phyloP scores from a whole-genome alignment of 352 stramenopile genomes.

The Phytophthora niederhauseri region DNA sequence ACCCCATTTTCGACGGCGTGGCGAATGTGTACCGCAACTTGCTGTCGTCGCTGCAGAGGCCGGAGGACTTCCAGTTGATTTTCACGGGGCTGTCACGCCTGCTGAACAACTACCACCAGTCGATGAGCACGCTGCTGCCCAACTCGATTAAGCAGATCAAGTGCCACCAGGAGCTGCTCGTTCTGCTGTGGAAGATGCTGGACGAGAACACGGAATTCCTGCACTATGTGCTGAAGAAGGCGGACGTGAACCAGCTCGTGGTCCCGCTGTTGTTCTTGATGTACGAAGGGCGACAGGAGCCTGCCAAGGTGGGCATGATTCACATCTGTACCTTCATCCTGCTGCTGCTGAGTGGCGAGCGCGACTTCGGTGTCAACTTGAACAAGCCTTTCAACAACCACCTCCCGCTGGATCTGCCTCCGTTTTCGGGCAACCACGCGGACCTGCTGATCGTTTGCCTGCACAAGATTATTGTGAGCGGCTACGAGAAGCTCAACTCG shows the following conservation, averaged over 20 bases:
- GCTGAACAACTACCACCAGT: slow-evolving; percentile 97
- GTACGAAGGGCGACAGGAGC: slow-evolving; percentile 95
- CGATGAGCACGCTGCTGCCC: slow-evolving; percentile 94
- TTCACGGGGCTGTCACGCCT: slow-evolving; percentile 95
- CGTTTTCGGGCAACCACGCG: slow-evolving; percentile 96
- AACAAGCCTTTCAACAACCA: slow-evolving; percentile 97
- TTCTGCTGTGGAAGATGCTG: slow-evolving; percentile 98
- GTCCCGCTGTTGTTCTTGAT: slow-evolving; percentile 89
- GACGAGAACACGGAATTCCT: slow-evolving; percentile 98
- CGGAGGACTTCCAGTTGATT: slow-evolving; percentile 93
- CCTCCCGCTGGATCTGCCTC: slow-evolving; percentile 94
- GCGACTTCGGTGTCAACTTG: slow-evolving; percentile 97
- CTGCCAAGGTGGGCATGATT: slow-evolving; percentile 95
- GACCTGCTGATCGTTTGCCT: slow-evolving; percentile 98
- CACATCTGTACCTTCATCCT: slow-evolving; percentile 99
- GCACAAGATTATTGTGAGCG: slow-evolving; percentile 98
- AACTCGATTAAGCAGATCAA: slow-evolving; percentile 95
- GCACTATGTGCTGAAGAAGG: slow-evolving; percentile 93
- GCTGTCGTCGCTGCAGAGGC: slow-evolving; percentile 68
- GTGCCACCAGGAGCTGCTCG: slow-evolving; percentile 97
- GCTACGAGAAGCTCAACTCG: slow-evolving; percentile 96
- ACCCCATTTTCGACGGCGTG: slow-evolving; percentile 43
- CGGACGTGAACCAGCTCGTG: slow-evolving; percentile 93
- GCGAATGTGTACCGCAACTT: slow-evolving; percentile 76
- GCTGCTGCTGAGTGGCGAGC: slow-evolving; percentile 96